Evolutionary conservation across 78 protist species (phyloP), one percentile per base, ranked within the genome.

Genomic region (Dictyostelium citrinum): DNA sequence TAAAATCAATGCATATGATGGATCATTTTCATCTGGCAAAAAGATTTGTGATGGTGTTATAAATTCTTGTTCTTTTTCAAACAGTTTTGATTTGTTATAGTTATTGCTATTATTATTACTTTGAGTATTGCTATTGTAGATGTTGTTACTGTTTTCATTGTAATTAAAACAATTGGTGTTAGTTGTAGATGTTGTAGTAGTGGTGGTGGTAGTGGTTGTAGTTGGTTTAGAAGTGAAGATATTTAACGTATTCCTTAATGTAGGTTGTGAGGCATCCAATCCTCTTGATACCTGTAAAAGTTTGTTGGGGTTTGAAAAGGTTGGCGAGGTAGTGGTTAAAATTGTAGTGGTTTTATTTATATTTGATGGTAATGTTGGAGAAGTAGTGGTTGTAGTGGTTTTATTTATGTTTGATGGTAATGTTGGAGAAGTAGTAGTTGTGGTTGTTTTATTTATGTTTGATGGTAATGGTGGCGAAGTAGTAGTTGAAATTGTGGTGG

Each of bases 161-260:
- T 24, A 27, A 10, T 24, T 9, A 64, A n/a, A n/a, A 64, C 14
- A 27, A 24, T 67, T 67, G 74, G 29, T 74, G 11, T 72, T 72
- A 3, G 60, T 8, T 22, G 82, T 5, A 22, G 82, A 37, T 2
- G 60, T 8, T 22, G 82, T 5, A 22, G 82, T 24, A 3, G 82
- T 76, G 5, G 82, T 77, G 16, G 68, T 76, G 0, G 82, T 76
- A n/a, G 82, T 77, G 5, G 83, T 78, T 16, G 68, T 78, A 11
- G 33, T 46, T 31, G 51, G 79, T 9, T 37, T 4, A 5, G 17
- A 43, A 9, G 10, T 43, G 14, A 10, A 5, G 16, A 5, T 39
- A 39, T 39, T n/a, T n/a, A n/a, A 39, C 2, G 9, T 43, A 6
- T 43, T 43, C 9, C 14, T 39, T 5, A 20, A 14, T 72, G 20